Base-by-base conservation (phyloP, 129 eudicot genomes). In the Centella asiatica region DNA sequence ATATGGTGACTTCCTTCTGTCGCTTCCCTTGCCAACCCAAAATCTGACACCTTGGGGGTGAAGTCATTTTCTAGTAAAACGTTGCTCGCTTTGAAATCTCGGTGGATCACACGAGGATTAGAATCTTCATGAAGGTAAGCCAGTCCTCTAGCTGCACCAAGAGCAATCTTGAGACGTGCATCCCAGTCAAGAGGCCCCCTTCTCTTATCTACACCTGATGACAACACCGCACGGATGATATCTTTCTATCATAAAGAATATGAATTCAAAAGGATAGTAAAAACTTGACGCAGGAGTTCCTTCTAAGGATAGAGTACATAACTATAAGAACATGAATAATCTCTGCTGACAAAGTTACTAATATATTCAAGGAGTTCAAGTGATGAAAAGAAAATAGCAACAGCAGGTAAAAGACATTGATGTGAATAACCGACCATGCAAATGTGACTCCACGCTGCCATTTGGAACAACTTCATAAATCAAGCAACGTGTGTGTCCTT, bases 41-140 rank as follows among this genome's bases (percentile, higher is more conserved):
- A 92, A 76, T 92, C 99, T 11, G 96, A 92, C 25, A 93, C 99
- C 74, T 88, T 93, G n/a, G 99, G 99, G 51, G 96, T 87, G 60
- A 71, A 88, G 74, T 93, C 95, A 27, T 82, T 89, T 74, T 93
- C 96, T 36, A 93, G 69, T 45, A 93, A 77, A 74, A 93, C 92
- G 66, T 93, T 93, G 63, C 95, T 80, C 29, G 99, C 95, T 73
- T 93, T 93, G 63, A 93, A 87, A 65, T 93, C 99, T 9, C 99
- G 83, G 74, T 93, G 99, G 63, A 93, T 93, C 15, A 93, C 96
- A 67, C 99, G 96, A 52, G 99, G 99, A 74, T 93, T 93, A 56
- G 96, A 87, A 75, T 93, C 99, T 71, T 87, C 99, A 74, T 92
- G 99, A 78, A 92, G 99, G 69, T 87, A 92, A 75, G 96, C 99